Conservation (phyloP, 129 eudicot species). For the Arctium lappa region DNA sequence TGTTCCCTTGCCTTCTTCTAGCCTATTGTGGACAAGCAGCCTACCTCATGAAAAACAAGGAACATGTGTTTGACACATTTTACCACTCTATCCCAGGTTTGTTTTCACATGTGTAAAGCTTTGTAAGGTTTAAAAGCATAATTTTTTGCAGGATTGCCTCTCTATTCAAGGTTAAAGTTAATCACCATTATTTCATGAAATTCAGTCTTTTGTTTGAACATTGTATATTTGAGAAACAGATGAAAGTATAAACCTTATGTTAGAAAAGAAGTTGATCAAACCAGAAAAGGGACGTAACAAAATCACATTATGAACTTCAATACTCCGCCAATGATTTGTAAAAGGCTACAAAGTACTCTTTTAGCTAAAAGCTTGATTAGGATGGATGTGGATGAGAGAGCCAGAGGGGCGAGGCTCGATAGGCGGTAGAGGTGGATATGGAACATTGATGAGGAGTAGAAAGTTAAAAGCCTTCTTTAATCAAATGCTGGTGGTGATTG, state of each 20-base stretch:
- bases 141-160: neutral
- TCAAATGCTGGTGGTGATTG: too few relatives aligned
- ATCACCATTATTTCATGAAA: neutral
- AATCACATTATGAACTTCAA: neutral
- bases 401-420: too few relatives aligned
- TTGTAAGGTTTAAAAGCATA: neutral
- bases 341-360: neutral
- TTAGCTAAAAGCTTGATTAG: neutral
- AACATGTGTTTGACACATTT: conserved; percentile 72
- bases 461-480: too few relatives aligned
- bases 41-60: conserved; percentile 61
- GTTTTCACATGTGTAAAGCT: neutral
- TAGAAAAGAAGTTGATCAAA: neutral
- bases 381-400: too few relatives aligned
- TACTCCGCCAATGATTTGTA: neutral
- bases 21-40: conserved; percentile 94
- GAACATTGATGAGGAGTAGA: too few relatives aligned
- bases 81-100: conserved; percentile 85
- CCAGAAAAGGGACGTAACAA: neutral
- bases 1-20: conserved; percentile 84
- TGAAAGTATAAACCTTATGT: neutral
- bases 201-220: neutral
- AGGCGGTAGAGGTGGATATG: too few relatives aligned
- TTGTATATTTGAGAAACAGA: neutral
- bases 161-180: neutral